Evolutionary conservation across 202 grass and related monocot genomes (phyloP).

Genomic region (Cymbopogon flexuosus): DNA sequence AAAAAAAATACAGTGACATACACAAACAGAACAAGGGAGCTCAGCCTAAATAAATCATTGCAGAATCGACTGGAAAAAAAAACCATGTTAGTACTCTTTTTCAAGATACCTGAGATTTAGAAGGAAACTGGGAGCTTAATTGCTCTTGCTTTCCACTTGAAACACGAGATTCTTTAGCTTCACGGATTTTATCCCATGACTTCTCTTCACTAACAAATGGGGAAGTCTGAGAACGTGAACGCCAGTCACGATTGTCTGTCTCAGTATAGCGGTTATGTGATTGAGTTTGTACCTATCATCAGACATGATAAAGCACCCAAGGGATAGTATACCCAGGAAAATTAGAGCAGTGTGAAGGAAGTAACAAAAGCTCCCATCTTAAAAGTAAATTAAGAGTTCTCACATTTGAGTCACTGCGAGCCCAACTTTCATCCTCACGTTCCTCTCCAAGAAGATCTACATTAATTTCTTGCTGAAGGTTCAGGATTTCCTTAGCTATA

Average conservation of each 20-base stretch:
- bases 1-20: background rate
- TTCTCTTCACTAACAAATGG: conserved; percentile 41
- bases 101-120: conserved; percentile 39
- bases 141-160: conserved; percentile 40
- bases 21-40: background rate
- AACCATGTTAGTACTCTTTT: background rate
- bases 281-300: conserved; percentile 44
- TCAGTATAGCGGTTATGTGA: conserved; percentile 46
- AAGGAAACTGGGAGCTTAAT: conserved; percentile 37
- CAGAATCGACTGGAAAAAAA: background rate
- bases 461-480: conserved; percentile 64
- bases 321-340: background rate
- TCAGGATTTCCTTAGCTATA: conserved; percentile 51
- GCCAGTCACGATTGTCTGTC: conserved; percentile 60
- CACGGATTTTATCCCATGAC: conserved; percentile 53
- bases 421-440: conserved; percentile 66
- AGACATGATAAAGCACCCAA: conserved; percentile 18
- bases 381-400: conserved; percentile 26
- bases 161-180: conserved; percentile 20
- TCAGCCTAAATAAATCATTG: background rate
- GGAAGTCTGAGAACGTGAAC: conserved; percentile 38
- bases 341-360: background rate
- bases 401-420: conserved; percentile 50
- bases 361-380: background rate
- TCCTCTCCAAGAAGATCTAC: conserved; percentile 56